Evolutionary conservation across 2,329 filamentous ascomycete species (phyloP), one percentile per base, ranked within the genome.

Genomic region (Fonsecaea pugnacius): DNA sequence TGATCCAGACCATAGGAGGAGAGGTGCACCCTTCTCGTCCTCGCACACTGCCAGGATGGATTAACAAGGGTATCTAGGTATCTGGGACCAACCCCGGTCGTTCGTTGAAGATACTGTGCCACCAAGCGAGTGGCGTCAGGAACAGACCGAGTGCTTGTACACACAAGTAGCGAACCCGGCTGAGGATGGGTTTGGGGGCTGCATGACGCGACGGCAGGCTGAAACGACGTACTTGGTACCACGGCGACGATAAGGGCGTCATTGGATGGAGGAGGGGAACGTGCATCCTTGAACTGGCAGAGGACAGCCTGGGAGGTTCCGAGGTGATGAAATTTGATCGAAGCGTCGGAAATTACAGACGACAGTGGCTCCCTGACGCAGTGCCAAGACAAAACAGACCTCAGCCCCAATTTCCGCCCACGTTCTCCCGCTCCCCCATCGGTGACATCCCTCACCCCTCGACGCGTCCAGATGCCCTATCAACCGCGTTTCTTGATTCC

Each of bases 141-240:
- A 30, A 59, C 36, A 21, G 32, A 43, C 27, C 27, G 27, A 30
- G 27, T 27, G 27, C 27, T 27, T 27, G 27, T 30, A 30, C 27
- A 30, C 27, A 30, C 27, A 30, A 30, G 27, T 30, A 30, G 32
- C n/a, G 27, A 52, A n/a, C 18, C 12, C 27, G 32, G 48, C 21
- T n/a, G 30, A 14, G 7, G 35, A 51, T n/a, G 12, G 24, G 53
- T 10, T 12, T 24, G 12, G n/a, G 32, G 38, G 24, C 50, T 32
- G 24, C n/a, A 58, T 59, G 58, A 58, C 63, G 58, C 54, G 35
- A 62, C 50, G 14, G 27, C 43, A 54, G 38, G 54, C 58, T 62
- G 58, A 58, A 62, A 65, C 58, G 48, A 52, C 36, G 52, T 27
- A 30, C 27, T 30, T 30, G 27, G 27, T 30, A 57, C 52, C 27